Percentiles rank a stretch among this genome's conserved stretches.
These are phyloP conservation scores for Leishmania amazonensis DNA, from an alignment of 208 protist species.

Conservation along the genomic window DNA sequence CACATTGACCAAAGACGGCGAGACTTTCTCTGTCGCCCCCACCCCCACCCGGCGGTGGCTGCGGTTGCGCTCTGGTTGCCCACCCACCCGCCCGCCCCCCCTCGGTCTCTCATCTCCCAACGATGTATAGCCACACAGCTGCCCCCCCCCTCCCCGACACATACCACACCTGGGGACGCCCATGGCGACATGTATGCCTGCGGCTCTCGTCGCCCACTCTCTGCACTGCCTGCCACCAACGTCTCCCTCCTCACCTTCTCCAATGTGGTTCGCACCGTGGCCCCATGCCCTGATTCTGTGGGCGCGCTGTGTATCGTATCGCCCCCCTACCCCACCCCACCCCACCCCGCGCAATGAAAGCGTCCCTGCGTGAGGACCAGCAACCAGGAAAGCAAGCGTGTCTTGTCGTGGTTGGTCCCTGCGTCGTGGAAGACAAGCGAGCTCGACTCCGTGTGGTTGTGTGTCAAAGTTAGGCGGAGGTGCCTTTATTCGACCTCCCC, in stretches of 20 bases:
- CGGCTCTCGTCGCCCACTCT: not conserved
- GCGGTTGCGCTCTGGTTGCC: not conserved
- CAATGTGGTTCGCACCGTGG: not conserved
- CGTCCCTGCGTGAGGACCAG: not conserved
- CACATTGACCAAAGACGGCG: not conserved
- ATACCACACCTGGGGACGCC: not conserved
- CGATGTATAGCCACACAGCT: not conserved
- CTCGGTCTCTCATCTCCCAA: not conserved
- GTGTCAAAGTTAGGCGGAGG: not conserved
- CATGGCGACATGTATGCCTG: not conserved
- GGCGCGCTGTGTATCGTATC: not conserved
- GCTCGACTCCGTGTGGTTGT: not conserved
- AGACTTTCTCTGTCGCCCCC: not conserved
- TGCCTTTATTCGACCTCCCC: not conserved
- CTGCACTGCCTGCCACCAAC: not conserved
- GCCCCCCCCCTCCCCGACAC: too few species aligned
- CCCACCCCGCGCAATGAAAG: not conserved
- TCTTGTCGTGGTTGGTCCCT: not conserved
- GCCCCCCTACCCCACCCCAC: not conserved
- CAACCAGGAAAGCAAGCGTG: not conserved
- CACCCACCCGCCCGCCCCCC: not conserved
- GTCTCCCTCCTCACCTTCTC: not conserved
- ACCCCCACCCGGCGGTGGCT: not conserved
- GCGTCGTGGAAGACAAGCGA: not conserved
- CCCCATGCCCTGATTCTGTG: not conserved